Evolutionary conservation across 305 asterid species (phyloP).

Genomic region (Solanum chacoense): DNA sequence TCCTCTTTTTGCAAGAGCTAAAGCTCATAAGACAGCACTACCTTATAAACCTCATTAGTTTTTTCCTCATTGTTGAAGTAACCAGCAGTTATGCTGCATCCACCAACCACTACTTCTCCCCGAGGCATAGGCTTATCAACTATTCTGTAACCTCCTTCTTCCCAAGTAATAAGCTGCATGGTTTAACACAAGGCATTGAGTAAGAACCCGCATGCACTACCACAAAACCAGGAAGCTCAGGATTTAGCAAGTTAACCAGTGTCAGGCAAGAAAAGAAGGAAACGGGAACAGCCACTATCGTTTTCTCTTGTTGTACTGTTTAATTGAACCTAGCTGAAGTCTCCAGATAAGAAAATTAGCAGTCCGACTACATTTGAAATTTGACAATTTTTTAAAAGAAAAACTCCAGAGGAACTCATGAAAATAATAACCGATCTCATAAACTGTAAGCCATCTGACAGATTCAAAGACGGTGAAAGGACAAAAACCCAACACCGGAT

Average conservation of each 20-base stretch:
- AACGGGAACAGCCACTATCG: background rate
- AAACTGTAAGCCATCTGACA: background rate
- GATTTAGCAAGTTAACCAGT: background rate
- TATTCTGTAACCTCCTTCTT: conserved; percentile 74
- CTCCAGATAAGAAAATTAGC: background rate
- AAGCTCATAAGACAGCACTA: conserved; percentile 10
- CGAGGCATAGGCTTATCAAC: conserved; percentile 84
- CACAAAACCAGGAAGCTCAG: background rate
- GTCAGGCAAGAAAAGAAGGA: no score
- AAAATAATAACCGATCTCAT: background rate
- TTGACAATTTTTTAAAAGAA: background rate
- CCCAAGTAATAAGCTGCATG: conserved; percentile 83
- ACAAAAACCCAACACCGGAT: background rate
- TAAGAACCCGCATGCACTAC: background rate
- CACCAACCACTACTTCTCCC: conserved; percentile 91
- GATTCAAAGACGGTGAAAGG: background rate
- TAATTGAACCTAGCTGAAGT: background rate
- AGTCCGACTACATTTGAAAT: background rate
- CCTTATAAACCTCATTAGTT: conserved; percentile 73
- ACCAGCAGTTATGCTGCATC: conserved; percentile 80
- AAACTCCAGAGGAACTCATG: background rate
- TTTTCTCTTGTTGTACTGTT: background rate
- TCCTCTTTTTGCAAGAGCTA: conserved; percentile 1
- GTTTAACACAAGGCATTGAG: background rate
- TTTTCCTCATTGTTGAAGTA: conserved; percentile 68